These are phyloP conservation scores for Termitomyces sp. DNA, from an alignment of 768 basidiomycete species.

Conservation along the genomic window DNA sequence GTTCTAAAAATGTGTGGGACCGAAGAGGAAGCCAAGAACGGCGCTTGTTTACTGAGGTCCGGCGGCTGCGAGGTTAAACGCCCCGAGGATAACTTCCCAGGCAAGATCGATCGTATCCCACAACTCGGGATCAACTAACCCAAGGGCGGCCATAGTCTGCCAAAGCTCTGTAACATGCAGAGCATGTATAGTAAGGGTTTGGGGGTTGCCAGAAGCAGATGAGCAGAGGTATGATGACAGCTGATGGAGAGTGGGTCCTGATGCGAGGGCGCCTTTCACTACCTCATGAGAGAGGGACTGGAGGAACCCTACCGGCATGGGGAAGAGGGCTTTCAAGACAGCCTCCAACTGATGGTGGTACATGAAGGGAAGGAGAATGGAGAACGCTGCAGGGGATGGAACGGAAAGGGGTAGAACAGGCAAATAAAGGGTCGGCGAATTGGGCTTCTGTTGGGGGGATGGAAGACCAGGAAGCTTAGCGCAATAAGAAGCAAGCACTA, in stretches of 20 bases:
- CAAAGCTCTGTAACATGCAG: conserved; percentile 73
- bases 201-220: conserved; percentile 37
- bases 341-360: conserved; percentile 61
- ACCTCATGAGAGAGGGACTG: conserved; percentile 37
- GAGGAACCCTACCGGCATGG: conserved; percentile 43
- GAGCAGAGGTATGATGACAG: conserved; percentile 49
- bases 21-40: not conserved
- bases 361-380: conserved; percentile 58
- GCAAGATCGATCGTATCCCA: conserved; percentile 78
- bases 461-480: conserved; percentile 50
- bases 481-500: conserved; percentile 59
- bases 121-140: conserved; percentile 63
- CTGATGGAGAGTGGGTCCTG: conserved; percentile 47
- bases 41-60: conserved; percentile 20
- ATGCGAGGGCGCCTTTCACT: conserved; percentile 38
- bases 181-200: conserved; percentile 48
- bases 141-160: conserved; percentile 73
- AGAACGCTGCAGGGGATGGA: conserved; percentile 71
- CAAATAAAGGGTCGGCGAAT: conserved; percentile 32
- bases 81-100: conserved; percentile 69
- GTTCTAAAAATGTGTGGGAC: not conserved
- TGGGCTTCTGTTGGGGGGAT: conserved; percentile 23
- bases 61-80: conserved; percentile 42
- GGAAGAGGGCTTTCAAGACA: conserved; percentile 63
- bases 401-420: conserved; percentile 69